phyloP scores from a whole-genome alignment of 345 rosid genomes.

The Rubroshorea leprosula region DNA sequence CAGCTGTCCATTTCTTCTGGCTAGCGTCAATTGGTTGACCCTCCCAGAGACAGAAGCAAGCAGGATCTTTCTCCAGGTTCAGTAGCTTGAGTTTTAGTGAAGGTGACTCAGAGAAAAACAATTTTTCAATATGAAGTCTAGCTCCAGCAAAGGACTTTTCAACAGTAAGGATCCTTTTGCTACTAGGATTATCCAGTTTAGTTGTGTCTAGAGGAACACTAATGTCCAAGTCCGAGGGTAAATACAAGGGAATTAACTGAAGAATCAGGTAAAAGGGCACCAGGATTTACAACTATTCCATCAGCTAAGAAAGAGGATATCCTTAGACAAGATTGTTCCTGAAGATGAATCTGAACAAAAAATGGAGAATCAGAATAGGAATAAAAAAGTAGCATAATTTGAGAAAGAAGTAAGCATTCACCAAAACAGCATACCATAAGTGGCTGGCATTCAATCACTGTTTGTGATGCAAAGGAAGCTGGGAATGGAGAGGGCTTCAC shows the following conservation, averaged over 20 bases:
- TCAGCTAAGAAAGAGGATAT: constrained; percentile 92
- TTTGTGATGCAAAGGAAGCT: constrained; percentile 73
- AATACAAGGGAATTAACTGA: constrained; percentile 66
- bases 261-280: constrained; percentile 69
- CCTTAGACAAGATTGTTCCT: constrained; percentile 96
- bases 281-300: constrained; percentile 82
- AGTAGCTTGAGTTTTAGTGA: constrained; percentile 59
- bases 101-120: constrained; percentile 85
- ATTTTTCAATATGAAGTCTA: constrained; percentile 74
- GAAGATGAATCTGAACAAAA: constrained; percentile 72
- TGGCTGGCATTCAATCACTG: constrained; percentile 85
- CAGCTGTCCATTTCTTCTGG: constrained; percentile 83
- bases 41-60: constrained; percentile 87
- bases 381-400: constrained; percentile 8
- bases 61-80: constrained; percentile 93
- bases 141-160: constrained; percentile 73
- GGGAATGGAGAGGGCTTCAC: constrained; percentile 88
- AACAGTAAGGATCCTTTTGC: constrained; percentile 23
- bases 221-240: constrained; percentile 62
- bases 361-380: constrained; percentile 9
- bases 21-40: constrained; percentile 95
- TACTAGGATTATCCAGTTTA: constrained; percentile 32
- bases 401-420: neutral
- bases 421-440: constrained; percentile 57
- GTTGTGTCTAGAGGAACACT: constrained; percentile 65